Percentiles rank a stretch among this genome's conserved stretches.
phyloP scores from a whole-genome alignment of 2,329 filamentous ascomycete genomes.

The Diaporthe amygdali region DNA sequence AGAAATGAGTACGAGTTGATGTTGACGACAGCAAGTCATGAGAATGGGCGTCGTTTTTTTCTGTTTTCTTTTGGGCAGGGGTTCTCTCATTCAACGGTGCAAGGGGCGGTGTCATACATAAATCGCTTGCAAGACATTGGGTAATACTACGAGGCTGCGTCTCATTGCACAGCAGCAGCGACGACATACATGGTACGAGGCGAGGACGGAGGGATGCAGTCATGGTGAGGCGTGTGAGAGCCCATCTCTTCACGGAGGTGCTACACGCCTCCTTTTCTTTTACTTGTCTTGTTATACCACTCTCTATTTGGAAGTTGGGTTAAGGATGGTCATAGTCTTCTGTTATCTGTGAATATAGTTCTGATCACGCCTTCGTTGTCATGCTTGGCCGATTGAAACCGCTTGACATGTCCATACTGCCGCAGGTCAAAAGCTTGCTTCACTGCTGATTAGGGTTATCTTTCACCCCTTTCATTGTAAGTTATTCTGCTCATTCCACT shows the following conservation, averaged over 20 bases:
- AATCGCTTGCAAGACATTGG: constrained; percentile 20
- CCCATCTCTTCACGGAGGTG: constrained; percentile 18
- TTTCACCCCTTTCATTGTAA: neutral
- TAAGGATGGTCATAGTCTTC: constrained; percentile 16
- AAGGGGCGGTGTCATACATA: constrained; percentile 11
- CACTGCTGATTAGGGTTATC: too few relatives aligned
- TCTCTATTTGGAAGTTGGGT: constrained; percentile 19
- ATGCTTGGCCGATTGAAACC: neutral
- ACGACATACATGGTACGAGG: constrained; percentile 17
- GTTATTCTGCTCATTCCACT: neutral
- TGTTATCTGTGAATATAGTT: neutral
- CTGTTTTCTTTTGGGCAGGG: constrained; percentile 3
- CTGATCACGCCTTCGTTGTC: neutral
- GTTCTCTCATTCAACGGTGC: constrained; percentile 3
- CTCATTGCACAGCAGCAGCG: constrained; percentile 17
- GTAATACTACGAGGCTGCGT: constrained; percentile 19
- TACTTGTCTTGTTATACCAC: constrained; percentile 23
- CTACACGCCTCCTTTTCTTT: neutral
- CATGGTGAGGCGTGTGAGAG: constrained; percentile 21
- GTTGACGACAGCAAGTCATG: constrained; percentile 12
- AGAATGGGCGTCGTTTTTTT: constrained; percentile 17
- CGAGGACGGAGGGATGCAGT: constrained; percentile 10
- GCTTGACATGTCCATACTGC: neutral
- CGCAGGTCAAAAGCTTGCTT: neutral
- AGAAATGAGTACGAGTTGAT: constrained; percentile 15